Base-by-base conservation (phyloP, 306 rosid genomes). In the Inga leiocalycina region DNA sequence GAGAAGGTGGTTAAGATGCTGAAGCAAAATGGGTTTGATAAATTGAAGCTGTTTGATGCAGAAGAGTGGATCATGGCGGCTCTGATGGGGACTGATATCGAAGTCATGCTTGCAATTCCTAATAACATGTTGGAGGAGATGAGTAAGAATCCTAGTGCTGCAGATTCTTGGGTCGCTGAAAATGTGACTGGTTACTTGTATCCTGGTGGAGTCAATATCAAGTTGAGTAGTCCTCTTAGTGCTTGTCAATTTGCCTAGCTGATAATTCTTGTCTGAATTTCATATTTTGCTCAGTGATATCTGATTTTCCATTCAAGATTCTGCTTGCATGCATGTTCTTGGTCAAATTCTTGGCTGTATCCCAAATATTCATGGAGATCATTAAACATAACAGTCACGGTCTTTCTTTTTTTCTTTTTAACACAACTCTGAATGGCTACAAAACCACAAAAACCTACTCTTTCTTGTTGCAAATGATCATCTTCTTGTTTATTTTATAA, bases 101-200 rank as follows among this genome's bases (percentile, higher is more conserved):
- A 96, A 56, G 92, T 96, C 20, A 96, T 96, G 99, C 68, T 96
- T 41, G 99, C 94, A 4, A 80, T 96, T 15, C 99, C 97, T 22
- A 96, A 96, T 83, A 72, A 57, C 64, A 89, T 93, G 99, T 86
- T 96, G 89, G 87, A 88, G 15, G 86, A 80, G 17, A 82, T 93
- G 74, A 90, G 98, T 83, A 77, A 82, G 12, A 84, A 90, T 76
- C 92, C 86, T 78, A 73, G 73, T 41, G 91, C 88, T 83, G 98
- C 99, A 4, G 92, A 84, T 82, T 86, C 92, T 78, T 96, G 99
- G 99, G 98, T 96, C 2, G 91, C 91, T 79, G 92, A 94, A 69
- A 93, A 93, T 88, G 97, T 96, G 76, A 90, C 98, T 61, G 59
- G 73, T 84, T 96, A 93, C 57, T 75, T 87, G 84, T 90, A 89